phyloP scores from a whole-genome alignment of 208 protist genomes.

The Acanthamoeba pearcei region DNA sequence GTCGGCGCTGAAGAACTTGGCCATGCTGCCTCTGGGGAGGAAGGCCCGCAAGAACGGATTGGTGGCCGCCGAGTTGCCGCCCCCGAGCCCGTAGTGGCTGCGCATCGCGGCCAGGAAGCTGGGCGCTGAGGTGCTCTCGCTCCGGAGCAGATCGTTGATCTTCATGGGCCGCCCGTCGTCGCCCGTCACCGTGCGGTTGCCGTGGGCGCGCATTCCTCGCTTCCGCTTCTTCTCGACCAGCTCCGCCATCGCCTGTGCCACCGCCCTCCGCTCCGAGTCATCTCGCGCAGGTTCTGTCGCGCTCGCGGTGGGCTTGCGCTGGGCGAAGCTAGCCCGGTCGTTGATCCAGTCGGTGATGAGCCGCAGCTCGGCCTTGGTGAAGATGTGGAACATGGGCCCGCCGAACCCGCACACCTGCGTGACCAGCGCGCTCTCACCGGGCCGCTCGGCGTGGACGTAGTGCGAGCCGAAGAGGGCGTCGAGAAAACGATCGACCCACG shows the following conservation, averaged over 20 bases:
- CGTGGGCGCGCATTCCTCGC: not conserved
- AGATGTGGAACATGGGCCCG: conserved; percentile 60
- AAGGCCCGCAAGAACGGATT: not conserved
- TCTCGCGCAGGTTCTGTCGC: not conserved
- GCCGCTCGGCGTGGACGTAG: not conserved
- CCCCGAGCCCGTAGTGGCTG: not conserved
- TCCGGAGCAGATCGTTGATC: not conserved
- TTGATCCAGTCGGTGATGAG: conserved; percentile 9
- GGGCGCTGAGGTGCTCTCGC: not conserved
- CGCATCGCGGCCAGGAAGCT: conserved; percentile 7
- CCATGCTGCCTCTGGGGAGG: not conserved
- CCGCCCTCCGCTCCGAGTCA: too few relatives aligned
- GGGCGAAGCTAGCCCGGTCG: not conserved
- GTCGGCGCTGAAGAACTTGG: not conserved
- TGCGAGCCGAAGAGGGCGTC: not conserved
- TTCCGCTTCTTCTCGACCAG: conserved; percentile 16
- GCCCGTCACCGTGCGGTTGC: not conserved
- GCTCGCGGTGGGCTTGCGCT: not conserved
- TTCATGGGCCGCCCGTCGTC: not conserved
- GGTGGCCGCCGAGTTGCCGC: not conserved
- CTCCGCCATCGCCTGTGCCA: not conserved
- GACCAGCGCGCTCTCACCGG: not conserved
- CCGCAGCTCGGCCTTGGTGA: conserved; percentile 64
- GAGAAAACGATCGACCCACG: not conserved
- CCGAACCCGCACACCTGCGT: conserved; percentile 64